A percentile compares a stretch with the other conserved stretches of the same genome.
Evolutionary conservation across 139 green algal species (phyloP).

Genomic region (Chlamydomonas sp.): DNA sequence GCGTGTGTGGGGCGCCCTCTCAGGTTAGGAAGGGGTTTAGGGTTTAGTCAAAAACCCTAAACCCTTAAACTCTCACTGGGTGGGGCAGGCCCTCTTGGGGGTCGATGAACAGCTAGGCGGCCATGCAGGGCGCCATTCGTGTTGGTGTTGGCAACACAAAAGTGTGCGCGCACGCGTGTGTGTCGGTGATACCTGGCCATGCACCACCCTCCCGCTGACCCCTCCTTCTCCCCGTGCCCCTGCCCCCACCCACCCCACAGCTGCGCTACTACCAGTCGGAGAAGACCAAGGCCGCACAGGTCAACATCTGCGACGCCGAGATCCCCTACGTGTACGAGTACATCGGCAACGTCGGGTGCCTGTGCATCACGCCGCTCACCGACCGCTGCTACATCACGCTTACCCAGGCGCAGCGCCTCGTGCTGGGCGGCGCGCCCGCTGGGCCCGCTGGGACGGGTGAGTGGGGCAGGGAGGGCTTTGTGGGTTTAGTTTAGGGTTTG

Average conservation of each 20-base stretch:
- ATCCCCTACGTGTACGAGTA: slow-evolving; percentile 88
- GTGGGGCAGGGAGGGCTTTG: too few relatives aligned
- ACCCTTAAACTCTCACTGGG: too few relatives aligned
- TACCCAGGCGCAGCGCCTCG: slow-evolving; percentile 80
- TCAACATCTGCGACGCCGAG: slow-evolving; percentile 88
- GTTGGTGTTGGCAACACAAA: too few relatives aligned
- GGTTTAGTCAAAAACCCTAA: too few relatives aligned
- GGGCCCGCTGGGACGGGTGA: slow-evolving; percentile 31
- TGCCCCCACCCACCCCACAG: slow-evolving; percentile 41
- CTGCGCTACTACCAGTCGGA: slow-evolving; percentile 77
- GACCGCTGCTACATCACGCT: slow-evolving; percentile 95
- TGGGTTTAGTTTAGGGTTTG: slow-evolving; percentile 4
- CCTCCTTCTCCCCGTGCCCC: too few relatives aligned
- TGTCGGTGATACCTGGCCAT: too few relatives aligned
- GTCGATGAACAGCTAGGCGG: too few relatives aligned
- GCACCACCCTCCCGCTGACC: too few relatives aligned
- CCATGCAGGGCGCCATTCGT: too few relatives aligned
- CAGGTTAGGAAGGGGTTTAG: too few relatives aligned
- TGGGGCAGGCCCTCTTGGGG: too few relatives aligned
- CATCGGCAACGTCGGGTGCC: slow-evolving; percentile 84
- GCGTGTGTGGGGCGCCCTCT: slow-evolving; percentile 37
- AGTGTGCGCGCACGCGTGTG: too few relatives aligned
- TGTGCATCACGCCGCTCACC: slow-evolving; percentile 93
- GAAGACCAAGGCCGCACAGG: slow-evolving; percentile 64
- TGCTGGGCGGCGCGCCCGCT: slow-evolving; percentile 82